Percentiles rank a stretch among this genome's conserved stretches.
Evolutionary conservation across 345 rosid genomes (phyloP).

Genomic region (Salix viminalis): DNA sequence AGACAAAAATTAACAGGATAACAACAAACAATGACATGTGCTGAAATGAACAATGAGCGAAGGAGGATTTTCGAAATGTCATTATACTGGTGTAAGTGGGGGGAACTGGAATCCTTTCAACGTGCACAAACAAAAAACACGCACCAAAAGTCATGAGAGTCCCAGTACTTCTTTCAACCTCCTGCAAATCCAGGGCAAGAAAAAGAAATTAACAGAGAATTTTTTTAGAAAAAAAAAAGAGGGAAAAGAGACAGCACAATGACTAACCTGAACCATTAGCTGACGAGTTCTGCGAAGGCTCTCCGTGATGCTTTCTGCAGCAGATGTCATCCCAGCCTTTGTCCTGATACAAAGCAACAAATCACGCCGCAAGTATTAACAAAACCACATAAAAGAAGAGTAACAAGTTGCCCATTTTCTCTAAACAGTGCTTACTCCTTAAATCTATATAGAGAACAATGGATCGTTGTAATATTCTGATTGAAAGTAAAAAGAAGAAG

Average conservation of each 20-base stretch:
- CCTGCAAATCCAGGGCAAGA: slow-evolving; percentile 40
- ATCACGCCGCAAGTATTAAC: neutral
- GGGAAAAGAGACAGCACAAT: neutral
- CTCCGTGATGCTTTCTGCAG: slow-evolving; percentile 95
- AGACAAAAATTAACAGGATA: neutral
- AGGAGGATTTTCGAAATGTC: neutral
- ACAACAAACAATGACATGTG: neutral
- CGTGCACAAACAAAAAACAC: slow-evolving; percentile 23
- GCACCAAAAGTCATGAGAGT: slow-evolving; percentile 77
- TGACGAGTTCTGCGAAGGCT: slow-evolving; percentile 93
- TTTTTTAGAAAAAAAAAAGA: neutral
- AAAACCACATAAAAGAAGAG: neutral
- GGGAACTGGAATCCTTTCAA: neutral
- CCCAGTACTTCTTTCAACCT: slow-evolving; percentile 84
- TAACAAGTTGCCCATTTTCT: neutral
- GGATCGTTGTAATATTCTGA: neutral
- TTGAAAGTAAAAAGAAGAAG: neutral
- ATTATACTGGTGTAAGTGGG: neutral
- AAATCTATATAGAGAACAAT: neutral
- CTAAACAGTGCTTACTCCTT: neutral
- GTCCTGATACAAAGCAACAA: slow-evolving; percentile 42
- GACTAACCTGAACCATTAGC: slow-evolving; percentile 87
- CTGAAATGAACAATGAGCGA: neutral
- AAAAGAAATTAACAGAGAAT: neutral
- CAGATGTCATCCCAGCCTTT: slow-evolving; percentile 91